phyloP scores from a whole-genome alignment of 768 basidiomycete genomes.

The Tricholoma bakamatsutake region DNA sequence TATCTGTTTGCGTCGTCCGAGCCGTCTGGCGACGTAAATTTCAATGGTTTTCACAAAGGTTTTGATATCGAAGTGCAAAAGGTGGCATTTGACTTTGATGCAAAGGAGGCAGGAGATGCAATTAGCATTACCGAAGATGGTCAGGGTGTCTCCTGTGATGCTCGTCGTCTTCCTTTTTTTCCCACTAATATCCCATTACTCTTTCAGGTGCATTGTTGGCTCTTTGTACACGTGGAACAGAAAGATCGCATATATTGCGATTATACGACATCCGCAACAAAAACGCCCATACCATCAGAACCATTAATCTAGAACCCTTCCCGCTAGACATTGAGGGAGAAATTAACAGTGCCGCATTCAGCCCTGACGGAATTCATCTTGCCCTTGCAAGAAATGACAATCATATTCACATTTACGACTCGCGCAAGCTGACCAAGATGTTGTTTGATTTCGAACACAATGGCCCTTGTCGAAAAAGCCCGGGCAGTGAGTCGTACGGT shows the following conservation, averaged over 20 bases:
- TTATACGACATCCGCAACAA: slow-evolving; percentile 47
- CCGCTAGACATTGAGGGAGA: slow-evolving; percentile 28
- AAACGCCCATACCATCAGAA: slow-evolving; percentile 19
- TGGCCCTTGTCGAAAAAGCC: slow-evolving; percentile 26
- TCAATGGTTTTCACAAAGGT: slow-evolving; percentile 41
- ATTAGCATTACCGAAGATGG: slow-evolving; percentile 42
- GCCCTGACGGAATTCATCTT: slow-evolving; percentile 55
- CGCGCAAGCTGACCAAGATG: slow-evolving; percentile 42
- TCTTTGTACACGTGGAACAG: slow-evolving; percentile 26
- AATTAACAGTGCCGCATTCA: slow-evolving; percentile 46
- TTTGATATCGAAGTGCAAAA: slow-evolving; percentile 34
- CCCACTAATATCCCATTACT: not conserved
- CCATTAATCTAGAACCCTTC: slow-evolving; percentile 32
- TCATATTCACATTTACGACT: slow-evolving; percentile 54
- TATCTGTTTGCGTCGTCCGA: slow-evolving; percentile 55
- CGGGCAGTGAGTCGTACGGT: slow-evolving; percentile 35
- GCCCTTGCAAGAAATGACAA: slow-evolving; percentile 60
- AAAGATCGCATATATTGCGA: slow-evolving; percentile 31
- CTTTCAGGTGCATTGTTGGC: slow-evolving; percentile 26
- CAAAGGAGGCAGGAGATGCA: slow-evolving; percentile 48
- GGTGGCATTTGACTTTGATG: slow-evolving; percentile 32
- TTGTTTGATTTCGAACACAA: slow-evolving; percentile 46
- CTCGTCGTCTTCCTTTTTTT: not conserved
- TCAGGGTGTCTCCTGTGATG: slow-evolving; percentile 14
- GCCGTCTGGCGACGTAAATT: slow-evolving; percentile 22